Evolutionary conservation across 73 alveolate genomes (phyloP).

Genomic region (Paramecium sexaurelia): DNA sequence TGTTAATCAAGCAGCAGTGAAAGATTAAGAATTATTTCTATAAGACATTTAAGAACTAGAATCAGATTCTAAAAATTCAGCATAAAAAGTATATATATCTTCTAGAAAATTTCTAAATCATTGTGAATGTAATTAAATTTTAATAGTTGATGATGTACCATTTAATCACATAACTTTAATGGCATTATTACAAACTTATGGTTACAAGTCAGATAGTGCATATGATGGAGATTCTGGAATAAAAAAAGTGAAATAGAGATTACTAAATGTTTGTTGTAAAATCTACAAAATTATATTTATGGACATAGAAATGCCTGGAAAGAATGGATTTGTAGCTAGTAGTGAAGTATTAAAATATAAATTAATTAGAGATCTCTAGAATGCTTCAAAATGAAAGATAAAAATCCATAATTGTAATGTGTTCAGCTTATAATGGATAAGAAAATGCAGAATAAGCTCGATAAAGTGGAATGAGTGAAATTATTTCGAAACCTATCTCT

Average conservation of each 20-base stretch:
- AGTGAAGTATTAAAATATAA: conserved; percentile 23
- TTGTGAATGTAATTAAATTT: conserved; percentile 4
- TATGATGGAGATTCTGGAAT: conserved; percentile 49
- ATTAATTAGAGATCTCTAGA: conserved; percentile 11
- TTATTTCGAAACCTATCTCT: conserved; percentile 15
- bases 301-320: conserved; percentile 56
- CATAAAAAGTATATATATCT: neutral
- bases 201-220: conserved; percentile 1
- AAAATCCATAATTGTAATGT: neutral
- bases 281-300: neutral
- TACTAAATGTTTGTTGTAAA: neutral
- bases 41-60: neutral
- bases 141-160: conserved; percentile 45
- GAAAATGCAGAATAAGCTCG: conserved; percentile 29
- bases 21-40: neutral
- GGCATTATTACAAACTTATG: neutral
- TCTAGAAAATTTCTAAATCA: neutral
- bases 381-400: neutral
- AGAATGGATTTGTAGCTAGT: neutral
- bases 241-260: neutral
- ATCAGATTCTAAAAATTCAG: neutral
- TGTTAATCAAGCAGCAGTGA: neutral
- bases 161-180: conserved; percentile 28
- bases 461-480: conserved; percentile 31
- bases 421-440: conserved; percentile 37